Evolutionary conservation across 2,329 filamentous ascomycete species (phyloP).

Genomic region (Canariomyces notabilis): DNA sequence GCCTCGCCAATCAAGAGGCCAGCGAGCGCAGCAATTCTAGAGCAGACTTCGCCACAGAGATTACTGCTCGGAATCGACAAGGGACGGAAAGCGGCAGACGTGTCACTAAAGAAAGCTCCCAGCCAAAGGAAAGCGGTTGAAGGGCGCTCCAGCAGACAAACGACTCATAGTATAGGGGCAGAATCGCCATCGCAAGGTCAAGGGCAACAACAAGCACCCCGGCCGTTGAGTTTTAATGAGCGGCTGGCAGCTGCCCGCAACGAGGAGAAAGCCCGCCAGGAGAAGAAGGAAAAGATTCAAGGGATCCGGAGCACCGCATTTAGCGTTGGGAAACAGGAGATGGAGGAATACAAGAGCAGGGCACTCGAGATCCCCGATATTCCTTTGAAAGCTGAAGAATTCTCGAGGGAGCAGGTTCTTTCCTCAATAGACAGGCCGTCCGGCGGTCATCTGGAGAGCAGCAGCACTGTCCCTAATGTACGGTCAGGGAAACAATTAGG

Average conservation of each 20-base stretch:
- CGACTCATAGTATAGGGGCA: constrained; percentile 42
- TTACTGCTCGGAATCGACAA: constrained; percentile 86
- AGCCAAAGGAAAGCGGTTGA: constrained; percentile 21
- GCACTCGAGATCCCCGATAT: constrained; percentile 51
- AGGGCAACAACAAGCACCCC: constrained; percentile 29
- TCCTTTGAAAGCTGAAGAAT: constrained; percentile 45
- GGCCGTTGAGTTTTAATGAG: constrained; percentile 70
- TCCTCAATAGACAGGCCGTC: constrained; percentile 30
- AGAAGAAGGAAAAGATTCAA: constrained; percentile 49
- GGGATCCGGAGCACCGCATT: constrained; percentile 53
- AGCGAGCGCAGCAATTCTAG: constrained; percentile 41
- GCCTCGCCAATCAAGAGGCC: constrained; percentile 63
- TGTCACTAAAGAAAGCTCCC: constrained; percentile 54
- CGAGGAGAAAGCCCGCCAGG: constrained; percentile 47
- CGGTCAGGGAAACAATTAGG: constrained; percentile 20
- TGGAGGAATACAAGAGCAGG: constrained; percentile 55
- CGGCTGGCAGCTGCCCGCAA: constrained; percentile 67
- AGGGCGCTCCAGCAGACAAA: constrained; percentile 25
- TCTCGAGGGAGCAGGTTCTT: constrained; percentile 60
- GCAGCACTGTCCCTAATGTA: constrained; percentile 38
- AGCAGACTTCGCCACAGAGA: constrained; percentile 73
- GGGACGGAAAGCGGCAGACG: constrained; percentile 69
- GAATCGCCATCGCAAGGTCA: constrained; percentile 34
- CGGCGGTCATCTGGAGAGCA: constrained; percentile 36
- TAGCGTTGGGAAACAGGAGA: constrained; percentile 51